These are phyloP conservation scores for Blastomyces gilchristii DNA, from an alignment of 2,329 filamentous ascomycete species.

Conservation along the genomic window DNA sequence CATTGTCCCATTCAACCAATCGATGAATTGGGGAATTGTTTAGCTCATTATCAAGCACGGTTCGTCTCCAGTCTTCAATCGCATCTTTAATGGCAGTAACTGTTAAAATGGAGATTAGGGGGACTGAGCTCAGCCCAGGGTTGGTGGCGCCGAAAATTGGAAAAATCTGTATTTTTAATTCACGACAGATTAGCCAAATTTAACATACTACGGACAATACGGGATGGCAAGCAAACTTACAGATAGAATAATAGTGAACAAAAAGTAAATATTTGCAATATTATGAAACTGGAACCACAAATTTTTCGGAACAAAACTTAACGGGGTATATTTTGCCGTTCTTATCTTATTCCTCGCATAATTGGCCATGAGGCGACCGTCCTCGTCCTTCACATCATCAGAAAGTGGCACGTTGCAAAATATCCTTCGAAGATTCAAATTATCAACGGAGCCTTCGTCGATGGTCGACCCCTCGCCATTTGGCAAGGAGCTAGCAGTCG, in stretches of 20 bases:
- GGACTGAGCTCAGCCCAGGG: constrained; percentile 79
- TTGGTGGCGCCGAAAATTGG: constrained; percentile 89
- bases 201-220: neutral
- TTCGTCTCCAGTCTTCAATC: constrained; percentile 89
- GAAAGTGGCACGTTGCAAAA: constrained; percentile 85
- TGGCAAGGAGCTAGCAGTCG: constrained; percentile 31
- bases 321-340: constrained; percentile 90
- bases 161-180: constrained; percentile 58
- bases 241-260: constrained; percentile 87
- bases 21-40: constrained; percentile 95
- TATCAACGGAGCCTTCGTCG: constrained; percentile 23
- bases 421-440: constrained; percentile 47
- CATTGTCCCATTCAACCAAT: constrained; percentile 78
- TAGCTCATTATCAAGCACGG: constrained; percentile 78
- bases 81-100: constrained; percentile 90
- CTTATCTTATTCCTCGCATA: constrained; percentile 93
- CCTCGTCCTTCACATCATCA: constrained; percentile 62
- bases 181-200: neutral
- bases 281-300: constrained; percentile 98
- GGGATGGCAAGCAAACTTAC: constrained; percentile 48
- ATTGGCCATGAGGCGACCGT: constrained; percentile 58
- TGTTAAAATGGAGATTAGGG: constrained; percentile 81
- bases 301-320: constrained; percentile 95
- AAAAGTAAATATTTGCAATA: constrained; percentile 95
- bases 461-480: constrained; percentile 16